A percentile compares a stretch with the other conserved stretches of the same genome.
Evolutionary conservation across 805 yeast species (phyloP).

Genomic region (Wickerhamiella azymoides): DNA sequence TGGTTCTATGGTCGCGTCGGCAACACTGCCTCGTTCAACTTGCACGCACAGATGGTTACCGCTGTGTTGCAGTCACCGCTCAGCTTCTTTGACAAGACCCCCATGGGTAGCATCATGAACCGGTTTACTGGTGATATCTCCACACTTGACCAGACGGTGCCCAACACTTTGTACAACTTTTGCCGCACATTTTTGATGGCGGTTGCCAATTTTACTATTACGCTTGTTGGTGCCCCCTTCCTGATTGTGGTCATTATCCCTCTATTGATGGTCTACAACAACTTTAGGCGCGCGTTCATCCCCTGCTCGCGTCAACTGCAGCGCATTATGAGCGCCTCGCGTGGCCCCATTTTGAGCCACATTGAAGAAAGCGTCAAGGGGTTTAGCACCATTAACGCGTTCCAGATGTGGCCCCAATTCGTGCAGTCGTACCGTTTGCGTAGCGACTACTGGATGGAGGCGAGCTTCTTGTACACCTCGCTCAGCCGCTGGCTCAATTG

Average conservation of each 20-base stretch:
- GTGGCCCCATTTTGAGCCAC: constrained; percentile 60
- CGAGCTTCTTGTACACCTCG: constrained; percentile 58
- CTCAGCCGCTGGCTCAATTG: constrained; percentile 45
- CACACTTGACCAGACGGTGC: constrained; percentile 60
- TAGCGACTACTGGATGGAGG: constrained; percentile 15
- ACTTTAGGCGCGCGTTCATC: constrained; percentile 49
- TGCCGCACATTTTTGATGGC: constrained; percentile 25
- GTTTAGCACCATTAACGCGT: constrained; percentile 55
- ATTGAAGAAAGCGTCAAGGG: constrained; percentile 66
- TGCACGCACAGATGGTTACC: constrained; percentile 59
- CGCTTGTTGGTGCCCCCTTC: constrained; percentile 74
- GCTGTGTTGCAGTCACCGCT: constrained; percentile 77
- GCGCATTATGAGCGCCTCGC: constrained; percentile 46
- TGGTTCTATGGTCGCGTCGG: constrained; percentile 12
- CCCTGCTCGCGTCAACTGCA: constrained; percentile 56
- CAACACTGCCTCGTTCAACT: constrained; percentile 3
- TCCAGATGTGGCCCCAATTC: constrained; percentile 43
- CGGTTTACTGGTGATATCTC: constrained; percentile 81
- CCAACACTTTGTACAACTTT: constrained; percentile 24
- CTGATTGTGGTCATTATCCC: constrained; percentile 57
- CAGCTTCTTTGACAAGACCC: constrained; percentile 91
- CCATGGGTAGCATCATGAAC: constrained; percentile 81
- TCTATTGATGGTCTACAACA: constrained; percentile 39
- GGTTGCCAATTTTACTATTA: constrained; percentile 53
- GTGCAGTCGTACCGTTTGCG: constrained; percentile 30